These are phyloP conservation scores for Hymenoscyphus salicellus DNA, from an alignment of 2,329 filamentous ascomycete genomes.

Conservation along the genomic window DNA sequence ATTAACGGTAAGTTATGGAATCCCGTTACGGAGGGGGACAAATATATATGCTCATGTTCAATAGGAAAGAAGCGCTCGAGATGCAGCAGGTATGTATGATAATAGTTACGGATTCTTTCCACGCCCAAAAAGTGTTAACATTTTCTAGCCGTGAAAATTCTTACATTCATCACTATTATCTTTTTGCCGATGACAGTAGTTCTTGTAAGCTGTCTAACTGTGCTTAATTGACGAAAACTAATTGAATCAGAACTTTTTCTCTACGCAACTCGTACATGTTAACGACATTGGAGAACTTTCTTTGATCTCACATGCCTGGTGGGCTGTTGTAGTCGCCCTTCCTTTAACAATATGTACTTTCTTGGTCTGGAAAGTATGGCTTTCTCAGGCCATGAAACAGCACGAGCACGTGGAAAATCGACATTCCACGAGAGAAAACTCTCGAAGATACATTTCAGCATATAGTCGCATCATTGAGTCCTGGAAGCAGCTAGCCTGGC, in stretches of 20 bases:
- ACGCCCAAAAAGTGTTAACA: background rate
- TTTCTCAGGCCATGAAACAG: background rate
- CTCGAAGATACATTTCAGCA: background rate
- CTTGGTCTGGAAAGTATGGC: constrained; percentile 16
- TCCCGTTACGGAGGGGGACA: too few relatives aligned
- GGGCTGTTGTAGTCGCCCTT: constrained; percentile 16
- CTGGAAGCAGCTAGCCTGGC: too few relatives aligned
- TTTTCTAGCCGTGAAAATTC: constrained; percentile 16
- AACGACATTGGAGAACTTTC: constrained; percentile 14
- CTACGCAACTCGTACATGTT: constrained; percentile 19
- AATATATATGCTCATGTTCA: background rate
- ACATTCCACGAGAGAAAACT: background rate
- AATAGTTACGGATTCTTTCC: background rate
- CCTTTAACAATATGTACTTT: constrained; percentile 19
- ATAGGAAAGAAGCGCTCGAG: constrained; percentile 17
- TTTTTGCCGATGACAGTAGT: background rate
- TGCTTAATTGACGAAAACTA: background rate
- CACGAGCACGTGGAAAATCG: background rate
- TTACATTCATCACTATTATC: constrained; percentile 15
- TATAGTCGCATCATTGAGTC: too few relatives aligned
- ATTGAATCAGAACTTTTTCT: constrained; percentile 20
- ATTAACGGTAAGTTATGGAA: constrained; percentile 14
- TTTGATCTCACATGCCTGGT: constrained; percentile 13
- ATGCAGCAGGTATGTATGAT: constrained; percentile 16
- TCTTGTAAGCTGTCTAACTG: background rate